Base-by-base conservation (phyloP, 768 basidiomycete genomes). In the Tricholoma furcatifolium region DNA sequence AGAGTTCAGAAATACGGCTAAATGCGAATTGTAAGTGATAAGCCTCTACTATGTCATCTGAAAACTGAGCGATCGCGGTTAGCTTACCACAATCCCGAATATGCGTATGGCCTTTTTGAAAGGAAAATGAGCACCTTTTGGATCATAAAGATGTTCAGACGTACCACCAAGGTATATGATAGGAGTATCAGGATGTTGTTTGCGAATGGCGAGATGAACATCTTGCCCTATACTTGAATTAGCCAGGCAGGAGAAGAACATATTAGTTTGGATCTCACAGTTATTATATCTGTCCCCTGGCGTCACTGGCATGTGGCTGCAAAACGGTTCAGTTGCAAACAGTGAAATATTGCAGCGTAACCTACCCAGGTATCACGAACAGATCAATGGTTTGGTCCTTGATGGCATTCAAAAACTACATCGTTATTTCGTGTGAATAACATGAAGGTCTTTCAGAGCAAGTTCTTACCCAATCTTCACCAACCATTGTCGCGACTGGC, bases 401-500 rank as follows among this genome's bases (percentile, higher is more conserved):
- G 55, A 94, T 92, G 1, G 87, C 91, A 15, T 89, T 82, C 1
- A 69, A 58, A 66, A 94, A 94, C 91, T 88, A 53, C 3, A 32
- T 44, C 15, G 31, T 30, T 24, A 31, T 38, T 38, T 11, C 24
- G 15, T n/a, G 14, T 32, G 2, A 15, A 30, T 12, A 31, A 30
- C 10, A 12, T 24, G 5, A 36, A 56, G 27, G 7, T 27, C 27
- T 27, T 27, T 2, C 14, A 14, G 5, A 4, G 21, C 2, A 43
- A 31, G 5, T 34, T 5, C 9, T 8, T 51, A 84, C 85, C 88
- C 92, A 96, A 3, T 68, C 24, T 62, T 93, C 91, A 56, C 87
- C 83, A 35, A 92, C 84, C 85, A 95, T 87, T 34, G 83, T 73
- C 12, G 69, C 76, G 2, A 90, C 86, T 27, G 69, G 70, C 60